Evolutionary conservation across 73 alveolate genomes (phyloP), one percentile per base, ranked within the genome.

Genomic region (Halteria grandinella): DNA sequence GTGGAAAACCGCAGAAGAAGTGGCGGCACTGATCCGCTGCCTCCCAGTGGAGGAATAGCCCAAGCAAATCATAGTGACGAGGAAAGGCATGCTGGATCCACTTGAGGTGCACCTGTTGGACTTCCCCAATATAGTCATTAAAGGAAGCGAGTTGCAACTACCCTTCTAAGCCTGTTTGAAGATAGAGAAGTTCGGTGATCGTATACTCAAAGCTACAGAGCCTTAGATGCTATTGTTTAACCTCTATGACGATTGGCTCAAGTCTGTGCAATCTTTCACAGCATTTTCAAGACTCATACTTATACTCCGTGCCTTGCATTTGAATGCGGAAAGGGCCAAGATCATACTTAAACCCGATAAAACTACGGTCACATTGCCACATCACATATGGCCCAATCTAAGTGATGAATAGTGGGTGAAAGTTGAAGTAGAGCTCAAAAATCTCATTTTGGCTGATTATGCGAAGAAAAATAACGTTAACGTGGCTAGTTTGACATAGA

Each of bases 1-100:
- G 79, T 98, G 99, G 99, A 98, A 98, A 86, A 97, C 99, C 0
- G 99, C 99, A 0, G 99, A 98, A 88, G 99, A 98, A 91, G 99
- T 98, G 20, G 99, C 99, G 28, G 99, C 99, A 14, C 87, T 98
- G 77, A 98, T 98, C 78, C 92, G 99, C 89, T 96, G 99, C 34
- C 70, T 98, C 66, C 99, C 99, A 37, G 99, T 97, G 47, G 99
- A 98, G 78, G 99, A 98, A 82, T 97, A 98, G 86, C 99, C 99
- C 15, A 97, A 97, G 82, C 95, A 97, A 83, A 97, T 98, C 70
- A 98, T 98, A 49, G 99, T 97, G 40, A 98, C 99, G 21, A 91
- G 99, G 69, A 98, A 97, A 86, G 99, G 99, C 63, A 95, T 98
- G 99, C 94, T 98, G 48, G 99, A 98, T 77, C 99, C 99, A 62